Evolutionary conservation across 176 grass and related monocot species (phyloP).

Genomic region (Phyllostachys edulis): DNA sequence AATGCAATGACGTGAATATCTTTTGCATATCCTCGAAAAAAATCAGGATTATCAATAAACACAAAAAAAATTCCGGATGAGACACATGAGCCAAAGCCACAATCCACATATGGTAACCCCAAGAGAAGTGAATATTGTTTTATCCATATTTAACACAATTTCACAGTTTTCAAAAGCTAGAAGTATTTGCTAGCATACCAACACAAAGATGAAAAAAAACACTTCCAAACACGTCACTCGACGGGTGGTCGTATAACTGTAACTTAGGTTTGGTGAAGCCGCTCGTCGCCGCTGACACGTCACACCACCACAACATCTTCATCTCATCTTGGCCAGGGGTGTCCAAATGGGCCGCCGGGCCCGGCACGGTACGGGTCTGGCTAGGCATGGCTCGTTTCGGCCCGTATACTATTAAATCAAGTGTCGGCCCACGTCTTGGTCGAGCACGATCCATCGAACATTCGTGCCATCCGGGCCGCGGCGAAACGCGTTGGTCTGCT

Average conservation of each 20-base stretch:
- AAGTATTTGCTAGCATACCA: neutral
- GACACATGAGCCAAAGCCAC: neutral
- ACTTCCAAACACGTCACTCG: neutral
- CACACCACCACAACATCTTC: neutral
- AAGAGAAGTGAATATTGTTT: neutral
- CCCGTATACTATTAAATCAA: no score
- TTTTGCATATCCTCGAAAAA: neutral
- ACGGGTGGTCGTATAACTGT: neutral
- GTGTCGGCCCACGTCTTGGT: no score
- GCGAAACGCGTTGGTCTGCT: no score
- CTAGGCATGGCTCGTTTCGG: no score
- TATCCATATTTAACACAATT: neutral
- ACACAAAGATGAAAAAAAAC: neutral
- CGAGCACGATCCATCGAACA: no score
- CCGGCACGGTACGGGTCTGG: no score
- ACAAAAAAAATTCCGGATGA: neutral
- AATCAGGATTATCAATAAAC: neutral
- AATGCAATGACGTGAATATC: accelerated
- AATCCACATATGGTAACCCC: neutral
- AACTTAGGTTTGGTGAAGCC: neutral
- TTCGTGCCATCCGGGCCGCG: no score
- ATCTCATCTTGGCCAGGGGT: neutral
- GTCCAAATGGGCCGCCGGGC: no score
- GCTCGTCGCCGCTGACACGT: accelerated
- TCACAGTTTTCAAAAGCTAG: neutral